A percentile compares a stretch with the other conserved stretches of the same genome.
Evolutionary conservation across 352 stramenopile species (phyloP).

Genomic region (Globisporangium lucens): DNA sequence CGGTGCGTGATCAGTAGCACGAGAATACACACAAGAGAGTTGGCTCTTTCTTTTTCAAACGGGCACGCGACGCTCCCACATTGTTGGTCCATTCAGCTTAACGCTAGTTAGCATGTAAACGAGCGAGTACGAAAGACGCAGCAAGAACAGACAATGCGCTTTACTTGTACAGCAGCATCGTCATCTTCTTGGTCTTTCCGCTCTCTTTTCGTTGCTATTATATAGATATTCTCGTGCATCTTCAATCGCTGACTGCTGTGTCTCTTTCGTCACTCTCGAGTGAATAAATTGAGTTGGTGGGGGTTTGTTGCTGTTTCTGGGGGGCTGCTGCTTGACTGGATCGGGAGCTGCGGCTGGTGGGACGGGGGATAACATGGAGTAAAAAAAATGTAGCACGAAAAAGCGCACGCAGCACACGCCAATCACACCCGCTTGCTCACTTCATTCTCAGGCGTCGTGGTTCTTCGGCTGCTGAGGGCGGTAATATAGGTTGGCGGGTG

Average conservation of each 20-base stretch:
- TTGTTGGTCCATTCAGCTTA: constrained; percentile 3
- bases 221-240: constrained; percentile 7
- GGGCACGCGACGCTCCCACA: constrained; percentile 9
- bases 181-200: background rate
- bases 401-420: background rate
- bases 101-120: background rate
- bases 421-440: background rate
- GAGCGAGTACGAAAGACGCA: background rate
- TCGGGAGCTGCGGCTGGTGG: background rate
- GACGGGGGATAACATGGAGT: constrained; percentile 12
- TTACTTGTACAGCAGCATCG: background rate
- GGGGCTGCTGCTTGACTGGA: background rate
- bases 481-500: constrained; percentile 12
- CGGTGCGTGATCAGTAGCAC: background rate
- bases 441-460: background rate
- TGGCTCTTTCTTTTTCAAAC: background rate
- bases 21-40: background rate
- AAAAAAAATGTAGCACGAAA: constrained; percentile 5
- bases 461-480: constrained; percentile 1
- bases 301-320: background rate
- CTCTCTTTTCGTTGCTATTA: constrained; percentile 1
- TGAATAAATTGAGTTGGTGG: constrained; percentile 2
- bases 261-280: constrained; percentile 4
- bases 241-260: background rate
- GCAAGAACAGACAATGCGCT: background rate